Percentiles rank a stretch among this genome's conserved stretches.
phyloP scores from a whole-genome alignment of 345 rosid genomes.

The Eucalyptus polybractea region DNA sequence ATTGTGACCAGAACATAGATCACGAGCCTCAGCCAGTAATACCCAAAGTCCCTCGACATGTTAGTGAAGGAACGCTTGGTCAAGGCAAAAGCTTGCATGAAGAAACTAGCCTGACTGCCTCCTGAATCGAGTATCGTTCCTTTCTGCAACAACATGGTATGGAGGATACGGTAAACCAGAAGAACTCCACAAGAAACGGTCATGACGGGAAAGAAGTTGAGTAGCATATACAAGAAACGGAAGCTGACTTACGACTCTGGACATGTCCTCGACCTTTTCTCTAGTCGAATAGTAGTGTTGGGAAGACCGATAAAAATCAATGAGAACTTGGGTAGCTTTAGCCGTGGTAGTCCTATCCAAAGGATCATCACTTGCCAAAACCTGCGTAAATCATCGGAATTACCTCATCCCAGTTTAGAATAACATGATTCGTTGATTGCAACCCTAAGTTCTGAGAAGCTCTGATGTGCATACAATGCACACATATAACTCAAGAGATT shows the following conservation, averaged over 20 bases:
- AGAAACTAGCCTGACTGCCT: constrained; percentile 95
- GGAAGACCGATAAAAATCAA: constrained; percentile 60
- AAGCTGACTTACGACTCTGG: constrained; percentile 61
- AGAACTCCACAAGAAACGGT: background rate
- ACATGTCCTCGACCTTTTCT: constrained; percentile 70
- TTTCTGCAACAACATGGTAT: constrained; percentile 31
- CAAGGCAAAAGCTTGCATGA: constrained; percentile 64
- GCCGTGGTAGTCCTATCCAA: constrained; percentile 78
- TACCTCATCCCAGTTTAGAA: background rate
- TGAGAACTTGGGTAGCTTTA: constrained; percentile 58
- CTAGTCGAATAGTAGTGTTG: constrained; percentile 44
- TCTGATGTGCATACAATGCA: background rate
- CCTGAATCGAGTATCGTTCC: constrained; percentile 86
- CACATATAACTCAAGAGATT: background rate
- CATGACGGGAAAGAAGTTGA: background rate
- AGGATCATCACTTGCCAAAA: constrained; percentile 63
- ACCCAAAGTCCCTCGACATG: constrained; percentile 97
- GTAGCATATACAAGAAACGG: background rate
- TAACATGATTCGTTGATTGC: background rate
- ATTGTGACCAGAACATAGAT: constrained; percentile 70
- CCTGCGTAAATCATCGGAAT: constrained; percentile 13
- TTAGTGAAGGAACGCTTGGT: constrained; percentile 84
- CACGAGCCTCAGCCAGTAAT: constrained; percentile 90
- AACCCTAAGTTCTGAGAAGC: background rate
- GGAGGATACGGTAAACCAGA: background rate